phyloP scores from a whole-genome alignment of 179 eudicot genomes.

The Dionaea muscipula region DNA sequence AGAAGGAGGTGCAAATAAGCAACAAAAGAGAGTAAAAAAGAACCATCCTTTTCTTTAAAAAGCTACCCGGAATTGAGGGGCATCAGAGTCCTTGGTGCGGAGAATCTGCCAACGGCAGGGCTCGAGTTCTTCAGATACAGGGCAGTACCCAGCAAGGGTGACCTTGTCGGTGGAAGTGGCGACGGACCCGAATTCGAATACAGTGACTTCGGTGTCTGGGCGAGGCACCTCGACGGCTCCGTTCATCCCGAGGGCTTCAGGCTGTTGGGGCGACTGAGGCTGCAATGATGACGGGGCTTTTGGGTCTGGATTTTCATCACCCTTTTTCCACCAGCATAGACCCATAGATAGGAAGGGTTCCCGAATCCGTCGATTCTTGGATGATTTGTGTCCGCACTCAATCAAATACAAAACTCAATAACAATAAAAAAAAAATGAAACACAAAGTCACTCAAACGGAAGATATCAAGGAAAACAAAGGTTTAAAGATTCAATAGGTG shows the following conservation, averaged over 20 bases:
- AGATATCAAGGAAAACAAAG: no score
- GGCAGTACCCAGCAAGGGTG: slow-evolving; percentile 15
- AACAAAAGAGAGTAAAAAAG: no score
- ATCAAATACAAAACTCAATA: no score
- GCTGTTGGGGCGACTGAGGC: background rate
- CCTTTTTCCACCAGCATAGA: slow-evolving; percentile 14
- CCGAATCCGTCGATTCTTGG: no score
- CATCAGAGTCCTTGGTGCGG: slow-evolving; percentile 43
- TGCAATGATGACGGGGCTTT: background rate
- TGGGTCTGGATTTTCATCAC: slow-evolving; percentile 1
- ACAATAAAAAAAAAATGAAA: no score
- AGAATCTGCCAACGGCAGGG: slow-evolving; percentile 85
- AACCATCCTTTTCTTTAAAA: slow-evolving; percentile 28
- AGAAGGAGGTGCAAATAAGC: no score
- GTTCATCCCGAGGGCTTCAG: slow-evolving; percentile 19
- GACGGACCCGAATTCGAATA: slow-evolving; percentile 16
- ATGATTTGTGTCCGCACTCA: no score
- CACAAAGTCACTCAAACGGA: no score
- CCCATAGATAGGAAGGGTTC: slow-evolving; percentile 4
- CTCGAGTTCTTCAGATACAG: slow-evolving; percentile 71
- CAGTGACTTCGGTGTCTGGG: slow-evolving; percentile 7
- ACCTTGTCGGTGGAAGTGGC: slow-evolving; percentile 11
- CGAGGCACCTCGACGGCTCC: slow-evolving; percentile 26
- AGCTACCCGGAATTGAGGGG: slow-evolving; percentile 72
- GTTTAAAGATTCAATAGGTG: no score